Percentiles rank a stretch among this genome's conserved stretches.
Evolutionary conservation across 768 basidiomycete species (phyloP).

Genomic region (Tricholoma sp.): DNA sequence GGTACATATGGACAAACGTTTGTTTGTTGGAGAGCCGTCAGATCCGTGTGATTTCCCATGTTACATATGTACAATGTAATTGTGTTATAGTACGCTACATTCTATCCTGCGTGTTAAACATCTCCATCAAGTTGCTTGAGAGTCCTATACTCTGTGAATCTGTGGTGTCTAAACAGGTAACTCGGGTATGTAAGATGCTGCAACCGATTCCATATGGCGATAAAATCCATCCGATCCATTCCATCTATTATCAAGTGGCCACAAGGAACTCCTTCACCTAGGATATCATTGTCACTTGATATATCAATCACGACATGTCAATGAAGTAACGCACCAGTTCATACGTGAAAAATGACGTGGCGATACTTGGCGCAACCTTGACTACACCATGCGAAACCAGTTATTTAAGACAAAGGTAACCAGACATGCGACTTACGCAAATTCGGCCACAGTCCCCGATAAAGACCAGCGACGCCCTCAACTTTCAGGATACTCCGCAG

Average conservation of each 20-base stretch:
- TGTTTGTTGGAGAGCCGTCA: background rate
- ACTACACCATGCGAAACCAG: conserved; percentile 37
- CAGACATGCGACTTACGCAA: conserved; percentile 51
- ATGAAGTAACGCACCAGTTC: conserved; percentile 43
- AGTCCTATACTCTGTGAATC: background rate
- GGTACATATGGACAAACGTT: background rate
- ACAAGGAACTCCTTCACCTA: conserved; percentile 31
- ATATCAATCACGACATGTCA: conserved; percentile 5
- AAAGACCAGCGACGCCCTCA: conserved; percentile 77
- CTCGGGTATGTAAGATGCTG: background rate
- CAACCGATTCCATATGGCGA: background rate
- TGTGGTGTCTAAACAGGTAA: background rate
- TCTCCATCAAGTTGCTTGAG: background rate
- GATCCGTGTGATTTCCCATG: background rate
- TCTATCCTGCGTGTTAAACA: background rate
- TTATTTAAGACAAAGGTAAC: conserved; percentile 3
- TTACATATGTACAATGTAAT: background rate
- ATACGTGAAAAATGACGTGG: conserved; percentile 82
- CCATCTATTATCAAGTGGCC: conserved; percentile 16
- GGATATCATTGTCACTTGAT: background rate
- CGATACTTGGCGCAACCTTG: conserved; percentile 88
- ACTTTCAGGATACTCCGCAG: conserved; percentile 58
- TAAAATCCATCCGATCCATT: conserved; percentile 12
- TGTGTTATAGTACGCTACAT: background rate
- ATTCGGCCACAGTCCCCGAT: conserved; percentile 87